phyloP scores from a whole-genome alignment of 2,329 filamentous ascomycete genomes.

The Microcera coccophila region DNA sequence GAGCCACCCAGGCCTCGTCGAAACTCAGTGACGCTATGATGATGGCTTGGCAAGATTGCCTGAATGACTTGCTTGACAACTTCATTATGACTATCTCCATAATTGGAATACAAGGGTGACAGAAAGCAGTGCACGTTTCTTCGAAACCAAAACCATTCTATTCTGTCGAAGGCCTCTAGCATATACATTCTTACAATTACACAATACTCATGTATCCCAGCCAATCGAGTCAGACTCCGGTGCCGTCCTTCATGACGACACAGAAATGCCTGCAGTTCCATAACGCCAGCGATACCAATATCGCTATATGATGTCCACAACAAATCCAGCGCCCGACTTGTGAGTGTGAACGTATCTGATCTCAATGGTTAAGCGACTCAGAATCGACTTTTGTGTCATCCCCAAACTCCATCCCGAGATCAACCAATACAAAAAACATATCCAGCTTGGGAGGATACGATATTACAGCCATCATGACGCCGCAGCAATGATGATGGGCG shows the following conservation, averaged over 20 bases:
- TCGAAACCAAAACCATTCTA: background rate
- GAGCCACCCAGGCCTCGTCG: no score
- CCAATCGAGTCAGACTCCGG: slow-evolving; percentile 3
- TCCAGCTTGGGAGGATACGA: slow-evolving; percentile 5
- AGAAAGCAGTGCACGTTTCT: background rate
- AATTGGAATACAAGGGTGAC: background rate
- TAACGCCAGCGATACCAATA: slow-evolving; percentile 29
- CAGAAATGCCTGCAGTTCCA: slow-evolving; percentile 9
- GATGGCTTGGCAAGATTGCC: no score
- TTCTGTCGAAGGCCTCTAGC: slow-evolving; percentile 5
- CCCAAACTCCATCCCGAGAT: slow-evolving; percentile 14
- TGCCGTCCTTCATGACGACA: slow-evolving; percentile 9
- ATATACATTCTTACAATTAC: slow-evolving; percentile 3
- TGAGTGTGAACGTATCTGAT: slow-evolving; percentile 3
- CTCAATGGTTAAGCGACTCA: slow-evolving; percentile 5
- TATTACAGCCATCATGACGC: slow-evolving; percentile 33
- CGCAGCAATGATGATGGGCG: slow-evolving; percentile 45
- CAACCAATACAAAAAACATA: slow-evolving; percentile 13
- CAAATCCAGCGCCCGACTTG: slow-evolving; percentile 2
- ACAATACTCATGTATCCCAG: slow-evolving; percentile 4
- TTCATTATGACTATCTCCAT: no score
- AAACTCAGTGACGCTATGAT: no score
- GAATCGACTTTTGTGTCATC: slow-evolving; percentile 15
- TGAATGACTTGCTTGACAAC: no score
- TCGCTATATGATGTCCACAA: slow-evolving; percentile 16